Evolutionary conservation across 2,329 filamentous ascomycete species (phyloP), one percentile per base, ranked within the genome.

Genomic region (Ilyonectria robusta): DNA sequence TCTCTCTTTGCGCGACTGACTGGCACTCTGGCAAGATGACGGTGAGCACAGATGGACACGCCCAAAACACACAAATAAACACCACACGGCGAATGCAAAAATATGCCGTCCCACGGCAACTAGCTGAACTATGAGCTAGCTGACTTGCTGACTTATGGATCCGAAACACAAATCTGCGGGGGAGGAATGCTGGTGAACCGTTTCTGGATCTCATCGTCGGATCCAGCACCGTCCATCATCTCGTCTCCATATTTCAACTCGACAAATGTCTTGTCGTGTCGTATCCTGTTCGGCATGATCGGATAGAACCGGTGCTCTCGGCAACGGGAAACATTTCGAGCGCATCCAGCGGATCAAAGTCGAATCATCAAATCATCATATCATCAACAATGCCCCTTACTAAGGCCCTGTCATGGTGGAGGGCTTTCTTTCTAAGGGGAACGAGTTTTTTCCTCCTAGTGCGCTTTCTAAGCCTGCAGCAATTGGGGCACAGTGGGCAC

Each of bases 341-440:
- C 55, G 62, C 56, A 65, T 65, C 33, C n/a, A 19, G 35, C 51
- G 56, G 57, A 57, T 57, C 55, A 56, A 42, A 51, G 26, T 42
- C 50, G 61, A 58, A 46, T 29, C 57, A 65, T 57, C 51, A 65
- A 57, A 57, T 57, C 62, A 65, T 65, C 57, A 56, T 65, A 55
- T 65, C 62, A 65, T 65, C 51, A 51, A 51, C 44, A 55, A 35
- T 50, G 57, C 62, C 62, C 62, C 62, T 60, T 65, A 65, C 62
- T 65, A 65, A 65, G 62, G 57, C 51, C 33, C 21, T 29, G 62
- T 65, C 57, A 56, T 35, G 56, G 62, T 65, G 62, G 62, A 60
- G 50, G 48, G 51, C 51, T 51, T 44, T 56, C 35, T 65, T 40
- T 47, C 46, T 37, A 42, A 55, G 21, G 44, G 26, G 44, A 53